phyloP scores from a whole-genome alignment of 257 asterid genomes.

The Cinchona pubescens region DNA sequence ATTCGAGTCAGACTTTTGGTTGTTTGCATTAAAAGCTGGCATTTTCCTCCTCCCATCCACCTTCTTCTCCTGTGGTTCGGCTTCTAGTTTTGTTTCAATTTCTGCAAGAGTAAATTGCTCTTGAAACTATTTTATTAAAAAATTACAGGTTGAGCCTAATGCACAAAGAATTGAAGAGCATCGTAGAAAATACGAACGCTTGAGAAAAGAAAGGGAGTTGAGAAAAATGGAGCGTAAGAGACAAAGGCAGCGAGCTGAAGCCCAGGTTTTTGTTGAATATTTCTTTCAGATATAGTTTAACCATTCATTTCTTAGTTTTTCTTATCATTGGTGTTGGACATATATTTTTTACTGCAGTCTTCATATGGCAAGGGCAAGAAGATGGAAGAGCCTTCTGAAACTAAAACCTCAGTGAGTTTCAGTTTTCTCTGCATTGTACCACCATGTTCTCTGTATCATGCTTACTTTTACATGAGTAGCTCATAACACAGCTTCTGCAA shows the following conservation, averaged over 20 bases:
- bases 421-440: not conserved
- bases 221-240: conserved; percentile 44
- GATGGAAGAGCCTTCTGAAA: not conserved
- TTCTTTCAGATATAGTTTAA: not conserved
- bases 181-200: conserved; percentile 56
- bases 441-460: not conserved
- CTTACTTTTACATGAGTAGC: not conserved
- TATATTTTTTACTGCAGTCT: not conserved
- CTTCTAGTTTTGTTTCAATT: not conserved
- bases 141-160: conserved; percentile 72
- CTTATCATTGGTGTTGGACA: not conserved
- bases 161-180: conserved; percentile 64
- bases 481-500: not conserved
- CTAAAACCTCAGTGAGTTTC: not conserved
- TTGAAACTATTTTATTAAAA: conserved; percentile 3
- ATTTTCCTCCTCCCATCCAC: not conserved
- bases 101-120: not conserved
- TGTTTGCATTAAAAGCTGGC: not conserved
- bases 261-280: conserved; percentile 25
- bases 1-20: not conserved
- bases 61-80: not conserved
- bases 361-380: not conserved
- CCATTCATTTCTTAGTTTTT: not conserved
- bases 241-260: conserved; percentile 33
- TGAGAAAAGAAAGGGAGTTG: conserved; percentile 52